Percentiles rank a stretch among this genome's conserved stretches.
Conservation (phyloP, 2,329 filamentous ascomycete species). For the Fusarium nematophilum region DNA sequence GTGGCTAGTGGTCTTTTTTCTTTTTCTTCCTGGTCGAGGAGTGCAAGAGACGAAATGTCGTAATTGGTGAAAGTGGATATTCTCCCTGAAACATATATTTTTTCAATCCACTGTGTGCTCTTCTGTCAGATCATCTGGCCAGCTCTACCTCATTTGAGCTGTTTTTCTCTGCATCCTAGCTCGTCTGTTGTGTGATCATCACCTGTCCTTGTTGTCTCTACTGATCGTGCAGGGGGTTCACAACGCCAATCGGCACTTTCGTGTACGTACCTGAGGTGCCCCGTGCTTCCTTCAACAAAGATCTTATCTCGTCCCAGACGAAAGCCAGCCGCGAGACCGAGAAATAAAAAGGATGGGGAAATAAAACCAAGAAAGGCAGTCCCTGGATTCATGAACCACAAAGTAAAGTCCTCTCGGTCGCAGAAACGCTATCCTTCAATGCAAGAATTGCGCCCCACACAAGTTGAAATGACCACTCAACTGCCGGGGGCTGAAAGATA, state of each 20-base stretch:
- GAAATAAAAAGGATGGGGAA: neutral
- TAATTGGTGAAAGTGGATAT: too few relatives aligned
- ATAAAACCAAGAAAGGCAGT: neutral
- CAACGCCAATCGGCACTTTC: slow-evolving; percentile 20
- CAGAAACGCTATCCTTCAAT: neutral
- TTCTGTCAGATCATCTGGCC: too few relatives aligned
- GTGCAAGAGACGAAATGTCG: too few relatives aligned
- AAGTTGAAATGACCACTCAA: neutral
- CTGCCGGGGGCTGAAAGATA: neutral
- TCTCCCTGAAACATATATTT: too few relatives aligned
- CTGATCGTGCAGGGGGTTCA: slow-evolving; percentile 16
- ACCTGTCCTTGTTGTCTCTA: slow-evolving; percentile 15
- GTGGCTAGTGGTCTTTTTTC: slow-evolving; percentile 11
- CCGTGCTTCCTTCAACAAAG: slow-evolving; percentile 2
- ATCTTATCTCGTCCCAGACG: slow-evolving; percentile 3
- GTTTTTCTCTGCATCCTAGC: slow-evolving; percentile 12
- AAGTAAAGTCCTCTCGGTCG: too few relatives aligned
- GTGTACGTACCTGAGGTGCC: neutral
- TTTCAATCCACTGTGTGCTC: too few relatives aligned
- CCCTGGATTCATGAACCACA: too few relatives aligned
- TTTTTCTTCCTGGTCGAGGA: too few relatives aligned
- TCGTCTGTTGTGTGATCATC: slow-evolving; percentile 25
- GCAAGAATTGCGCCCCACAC: neutral
- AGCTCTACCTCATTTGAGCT: neutral
- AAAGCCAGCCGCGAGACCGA: neutral